These are phyloP conservation scores for Plectosphaerella cucumerina DNA, from an alignment of 2,329 filamentous ascomycete genomes.

Conservation along the genomic window DNA sequence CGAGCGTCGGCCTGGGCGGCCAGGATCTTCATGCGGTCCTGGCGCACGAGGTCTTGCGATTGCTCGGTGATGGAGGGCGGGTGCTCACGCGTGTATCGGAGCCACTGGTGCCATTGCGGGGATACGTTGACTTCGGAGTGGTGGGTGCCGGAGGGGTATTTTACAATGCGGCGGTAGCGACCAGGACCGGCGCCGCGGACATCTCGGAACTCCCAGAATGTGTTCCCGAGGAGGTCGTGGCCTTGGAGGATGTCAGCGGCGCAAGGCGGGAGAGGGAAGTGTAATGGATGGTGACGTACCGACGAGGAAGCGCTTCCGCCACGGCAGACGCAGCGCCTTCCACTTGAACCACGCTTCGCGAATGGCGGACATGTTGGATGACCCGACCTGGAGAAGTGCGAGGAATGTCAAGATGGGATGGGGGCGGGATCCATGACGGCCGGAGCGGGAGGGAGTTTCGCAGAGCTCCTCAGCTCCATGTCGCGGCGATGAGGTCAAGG, in stretches of 20 bases:
- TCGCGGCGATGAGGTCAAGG: conserved; percentile 13
- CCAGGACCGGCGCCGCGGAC: conserved; percentile 28
- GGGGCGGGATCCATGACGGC: conserved; percentile 8
- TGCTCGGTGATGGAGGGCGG: conserved; percentile 57
- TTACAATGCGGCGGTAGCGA: conserved; percentile 58
- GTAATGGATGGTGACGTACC: conserved; percentile 37
- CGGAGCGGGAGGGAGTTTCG: background rate
- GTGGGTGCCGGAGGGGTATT: conserved; percentile 51
- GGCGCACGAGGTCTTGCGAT: conserved; percentile 45
- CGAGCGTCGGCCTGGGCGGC: conserved; percentile 59
- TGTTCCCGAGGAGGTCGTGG: conserved; percentile 61
- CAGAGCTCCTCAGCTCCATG: background rate
- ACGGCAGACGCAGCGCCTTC: conserved; percentile 59
- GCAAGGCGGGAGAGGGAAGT: background rate
- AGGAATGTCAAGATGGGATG: background rate
- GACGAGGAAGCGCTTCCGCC: conserved; percentile 59
- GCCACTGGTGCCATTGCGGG: conserved; percentile 66
- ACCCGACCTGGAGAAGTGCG: background rate
- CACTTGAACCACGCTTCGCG: conserved; percentile 50
- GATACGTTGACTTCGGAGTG: conserved; percentile 52
- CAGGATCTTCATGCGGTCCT: conserved; percentile 47
- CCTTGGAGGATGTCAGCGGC: conserved; percentile 33
- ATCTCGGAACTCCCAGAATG: conserved; percentile 65
- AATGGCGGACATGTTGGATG: conserved; percentile 8
- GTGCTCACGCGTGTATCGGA: conserved; percentile 52